These are phyloP conservation scores for Colletotrichum sp. DNA, from an alignment of 2,329 filamentous ascomycete species.

Conservation along the genomic window DNA sequence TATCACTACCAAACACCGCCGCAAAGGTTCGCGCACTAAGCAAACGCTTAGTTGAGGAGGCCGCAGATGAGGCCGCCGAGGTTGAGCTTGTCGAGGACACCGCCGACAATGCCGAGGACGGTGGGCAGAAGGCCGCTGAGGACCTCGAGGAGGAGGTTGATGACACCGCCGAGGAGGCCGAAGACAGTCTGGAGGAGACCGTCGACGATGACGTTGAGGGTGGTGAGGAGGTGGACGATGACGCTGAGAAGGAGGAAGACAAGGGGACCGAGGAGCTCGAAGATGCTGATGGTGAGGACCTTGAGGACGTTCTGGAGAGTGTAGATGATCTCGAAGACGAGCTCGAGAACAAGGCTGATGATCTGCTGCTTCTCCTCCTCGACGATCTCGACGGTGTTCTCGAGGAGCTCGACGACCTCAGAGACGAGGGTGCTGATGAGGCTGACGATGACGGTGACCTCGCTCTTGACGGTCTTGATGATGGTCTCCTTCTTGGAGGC, in stretches of 20 bases:
- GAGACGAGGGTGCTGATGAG: background rate
- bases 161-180: background rate
- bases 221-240: slow-evolving; percentile 5
- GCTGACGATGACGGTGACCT: slow-evolving; percentile 11
- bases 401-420: background rate
- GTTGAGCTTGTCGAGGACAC: slow-evolving; percentile 8
- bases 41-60: background rate
- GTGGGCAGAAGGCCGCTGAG: slow-evolving; percentile 15
- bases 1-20: background rate
- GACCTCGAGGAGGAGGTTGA: slow-evolving; percentile 1
- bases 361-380: slow-evolving; percentile 17
- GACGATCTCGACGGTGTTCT: slow-evolving; percentile 1
- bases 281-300: slow-evolving; percentile 12
- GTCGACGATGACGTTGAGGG: slow-evolving; percentile 9
- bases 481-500: background rate
- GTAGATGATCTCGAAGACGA: slow-evolving; percentile 10
- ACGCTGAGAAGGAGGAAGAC: slow-evolving; percentile 11
- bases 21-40: background rate
- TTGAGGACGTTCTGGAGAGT: slow-evolving; percentile 7
- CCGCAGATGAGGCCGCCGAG: slow-evolving; percentile 7
- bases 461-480: slow-evolving; percentile 8
- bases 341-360: background rate
- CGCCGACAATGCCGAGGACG: background rate
- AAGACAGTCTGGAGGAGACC: slow-evolving; percentile 7
- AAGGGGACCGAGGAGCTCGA: slow-evolving; percentile 14